These are phyloP conservation scores for Bipolaris oryzae DNA, from an alignment of 2,329 filamentous ascomycete genomes.

Conservation along the genomic window DNA sequence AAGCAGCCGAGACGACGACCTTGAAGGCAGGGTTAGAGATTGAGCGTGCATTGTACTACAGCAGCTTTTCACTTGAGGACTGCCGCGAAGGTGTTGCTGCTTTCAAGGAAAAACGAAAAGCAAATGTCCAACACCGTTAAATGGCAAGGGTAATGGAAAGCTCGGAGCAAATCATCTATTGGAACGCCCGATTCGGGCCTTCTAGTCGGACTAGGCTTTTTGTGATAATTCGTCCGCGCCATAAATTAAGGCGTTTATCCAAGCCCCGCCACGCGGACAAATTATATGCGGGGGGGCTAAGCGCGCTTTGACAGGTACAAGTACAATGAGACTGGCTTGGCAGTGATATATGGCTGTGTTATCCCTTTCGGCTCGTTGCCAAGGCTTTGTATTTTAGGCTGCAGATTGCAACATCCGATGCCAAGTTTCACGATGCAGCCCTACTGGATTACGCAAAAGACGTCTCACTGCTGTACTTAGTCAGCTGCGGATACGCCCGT, in stretches of 20 bases:
- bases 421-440: too few relatives aligned
- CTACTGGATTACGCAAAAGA: too few relatives aligned
- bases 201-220: neutral
- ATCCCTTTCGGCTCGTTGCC: neutral
- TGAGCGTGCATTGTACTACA: conserved; percentile 43
- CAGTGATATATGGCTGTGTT: neutral
- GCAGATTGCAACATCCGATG: too few relatives aligned
- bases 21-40: conserved; percentile 51
- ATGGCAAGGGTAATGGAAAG: neutral
- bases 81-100: conserved; percentile 52
- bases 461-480: too few relatives aligned
- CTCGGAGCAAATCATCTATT: neutral
- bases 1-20: conserved; percentile 51
- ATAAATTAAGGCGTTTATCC: neutral
- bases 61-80: conserved; percentile 47
- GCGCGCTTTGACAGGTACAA: neutral
- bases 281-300: neutral
- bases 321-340: neutral
- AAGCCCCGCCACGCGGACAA: neutral
- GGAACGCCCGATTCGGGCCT: neutral
- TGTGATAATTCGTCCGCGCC: neutral
- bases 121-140: conserved; percentile 31
- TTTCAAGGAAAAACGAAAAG: conserved; percentile 50
- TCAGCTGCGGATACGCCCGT: too few relatives aligned
- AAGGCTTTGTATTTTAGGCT: too few relatives aligned